Evolutionary conservation across 108 stramenopile genomes (phyloP), one percentile per base, ranked within the genome.

Genomic region (Cyclotella distinguenda): DNA sequence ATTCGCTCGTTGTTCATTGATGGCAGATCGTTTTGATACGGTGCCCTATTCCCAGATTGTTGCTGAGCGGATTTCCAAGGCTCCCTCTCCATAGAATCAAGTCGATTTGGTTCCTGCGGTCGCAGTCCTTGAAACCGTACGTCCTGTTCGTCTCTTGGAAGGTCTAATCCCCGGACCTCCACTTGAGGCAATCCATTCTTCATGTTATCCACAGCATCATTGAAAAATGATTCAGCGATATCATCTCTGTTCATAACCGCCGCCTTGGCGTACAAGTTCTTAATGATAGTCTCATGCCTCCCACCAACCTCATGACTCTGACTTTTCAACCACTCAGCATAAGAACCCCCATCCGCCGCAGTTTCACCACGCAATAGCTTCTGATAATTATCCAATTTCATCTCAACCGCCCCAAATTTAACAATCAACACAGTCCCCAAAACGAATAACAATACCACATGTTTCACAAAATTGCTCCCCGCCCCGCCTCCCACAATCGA

Each of bases 101-200:
- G n/a, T n/a, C n/a, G n/a, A n/a, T n/a, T n/a, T n/a, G n/a, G n/a
- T n/a, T n/a, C n/a, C n/a, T n/a, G n/a, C n/a, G n/a, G n/a, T n/a
- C n/a, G n/a, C n/a, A n/a, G n/a, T n/a, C n/a, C n/a, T n/a, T n/a
- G n/a, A n/a, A n/a, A n/a, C n/a, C n/a, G n/a, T n/a, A n/a, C n/a
- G n/a, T n/a, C n/a, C n/a, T n/a, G n/a, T n/a, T n/a, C n/a, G n/a
- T n/a, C n/a, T n/a, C n/a, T n/a, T n/a, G n/a, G n/a, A n/a, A n/a
- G n/a, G n/a, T n/a, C n/a, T n/a, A n/a, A n/a, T n/a, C n/a, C n/a
- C n/a, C n/a, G n/a, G n/a, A 52, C 11, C 27, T 28, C 8, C 30
- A 25, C 28, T 11, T 28, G 9, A 52, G 50, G 27, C 26, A 52
- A 1, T 12, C 50, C 50, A 52, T 52, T 52, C 50, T 52, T 52